Conservation (phyloP, 1,139 yeast genomes). For the Sugiyamaella grinbergsii region DNA sequence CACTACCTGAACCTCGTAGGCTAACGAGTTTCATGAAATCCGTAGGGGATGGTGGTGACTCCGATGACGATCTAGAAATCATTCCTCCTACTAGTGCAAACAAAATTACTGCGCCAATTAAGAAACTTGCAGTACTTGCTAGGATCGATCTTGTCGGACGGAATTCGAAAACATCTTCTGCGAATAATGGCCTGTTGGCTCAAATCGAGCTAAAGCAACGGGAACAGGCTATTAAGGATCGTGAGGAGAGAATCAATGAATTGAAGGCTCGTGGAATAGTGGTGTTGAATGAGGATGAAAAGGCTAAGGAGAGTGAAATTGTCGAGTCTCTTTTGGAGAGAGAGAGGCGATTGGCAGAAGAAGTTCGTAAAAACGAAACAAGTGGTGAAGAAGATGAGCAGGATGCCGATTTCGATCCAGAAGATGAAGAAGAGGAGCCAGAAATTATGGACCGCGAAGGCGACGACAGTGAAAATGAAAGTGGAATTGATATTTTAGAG, state of each 20-base stretch:
- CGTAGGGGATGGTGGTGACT: conserved; percentile 24
- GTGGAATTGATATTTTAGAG: conserved; percentile 33
- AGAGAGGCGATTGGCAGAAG: conserved; percentile 47
- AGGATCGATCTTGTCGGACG: conserved; percentile 24
- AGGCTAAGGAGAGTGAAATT: conserved; percentile 39
- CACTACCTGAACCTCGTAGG: conserved; percentile 17
- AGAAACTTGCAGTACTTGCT: conserved; percentile 31
- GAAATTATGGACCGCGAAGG: conserved; percentile 36
- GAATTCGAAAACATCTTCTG: conserved; percentile 30
- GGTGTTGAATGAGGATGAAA: conserved; percentile 35
- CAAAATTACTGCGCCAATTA: conserved; percentile 27
- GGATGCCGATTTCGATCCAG: conserved; percentile 33
- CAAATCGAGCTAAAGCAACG: conserved; percentile 35
- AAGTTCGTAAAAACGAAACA: conserved; percentile 47
- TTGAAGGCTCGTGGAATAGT: conserved; percentile 39
- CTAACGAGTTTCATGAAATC: conserved; percentile 20
- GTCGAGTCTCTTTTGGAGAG: conserved; percentile 59
- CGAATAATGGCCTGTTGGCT: conserved; percentile 28
- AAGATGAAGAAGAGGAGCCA: conserved; percentile 32
- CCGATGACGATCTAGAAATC: conserved; percentile 37
- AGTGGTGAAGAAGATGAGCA: conserved; percentile 46
- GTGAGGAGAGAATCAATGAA: conserved; percentile 35
- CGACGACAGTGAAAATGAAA: conserved; percentile 25
- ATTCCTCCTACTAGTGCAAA: conserved; percentile 32
- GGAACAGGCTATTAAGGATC: conserved; percentile 39